Base-by-base conservation (phyloP, 2,329 filamentous ascomycete genomes). In the Aureobasidium sp. region DNA sequence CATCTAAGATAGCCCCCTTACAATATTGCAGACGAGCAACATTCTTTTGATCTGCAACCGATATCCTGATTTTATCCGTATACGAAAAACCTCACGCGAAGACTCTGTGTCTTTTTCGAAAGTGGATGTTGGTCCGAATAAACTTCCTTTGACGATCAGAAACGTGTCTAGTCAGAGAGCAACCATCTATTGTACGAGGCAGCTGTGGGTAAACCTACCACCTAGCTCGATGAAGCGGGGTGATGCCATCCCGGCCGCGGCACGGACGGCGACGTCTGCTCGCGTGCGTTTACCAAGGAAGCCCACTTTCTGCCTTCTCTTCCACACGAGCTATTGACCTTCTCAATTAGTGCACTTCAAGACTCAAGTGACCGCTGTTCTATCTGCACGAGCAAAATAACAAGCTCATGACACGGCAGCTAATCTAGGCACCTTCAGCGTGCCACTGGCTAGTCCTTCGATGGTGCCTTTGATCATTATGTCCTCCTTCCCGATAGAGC, bases 401-500 rank as follows among this genome's bases (percentile, higher is more conserved):
- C 8, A 59, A 59, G 27, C 26, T 44, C 24, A 5, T 26, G n/a
- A 39, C 53, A 26, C 39, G 53, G 53, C 27, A 57, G n/a, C 39
- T 47, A 24, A 48, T 59, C 20, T 29, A 27, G 32, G 20, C 37
- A 29, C 20, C 8, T 37, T 29, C 13, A 10, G 39, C 29, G 32
- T 57, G 27, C 53, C 43, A 32, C 55, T 39, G 5, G 24, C 43
- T 48, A 59, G 43, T 27, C 20, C 7, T 56, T 44, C 41, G 27
- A 34, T 46, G 41, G 26, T 41, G 39, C 20, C 32, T 12, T 27
- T 37, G 43, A 27, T 59, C 43, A 24, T 59, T 59, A 43, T 59
- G 37, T 59, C 55, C 55, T 59, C 55, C 55, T 59, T 59, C 55
- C 55, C 46, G 48, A 59, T 32, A 37, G 26, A 20, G 55, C 29